Conservation (phyloP, 306 rosid genomes). For the Sophora flavescens region DNA sequence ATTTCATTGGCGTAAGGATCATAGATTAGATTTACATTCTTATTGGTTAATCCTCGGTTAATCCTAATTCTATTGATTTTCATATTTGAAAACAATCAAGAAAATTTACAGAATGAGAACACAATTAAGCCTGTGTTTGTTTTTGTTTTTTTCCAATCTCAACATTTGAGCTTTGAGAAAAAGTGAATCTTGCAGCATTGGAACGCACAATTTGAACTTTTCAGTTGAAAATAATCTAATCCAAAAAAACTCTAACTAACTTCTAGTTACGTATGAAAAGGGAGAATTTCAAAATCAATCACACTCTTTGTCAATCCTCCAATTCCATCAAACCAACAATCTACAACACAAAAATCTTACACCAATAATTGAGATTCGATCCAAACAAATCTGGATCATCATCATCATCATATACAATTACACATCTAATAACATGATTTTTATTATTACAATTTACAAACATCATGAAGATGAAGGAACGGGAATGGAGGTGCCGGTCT, state of each 20-base stretch:
- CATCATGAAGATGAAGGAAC: slow-evolving; percentile 26
- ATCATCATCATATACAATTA: not conserved
- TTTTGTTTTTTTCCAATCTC: too few species aligned
- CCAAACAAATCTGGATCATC: slow-evolving; percentile 32
- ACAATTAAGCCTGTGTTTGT: too few species aligned
- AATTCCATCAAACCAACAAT: not conserved
- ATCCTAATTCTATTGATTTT: too few species aligned
- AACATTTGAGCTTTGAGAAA: too few species aligned
- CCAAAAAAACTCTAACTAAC: too few species aligned
- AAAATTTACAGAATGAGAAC: not conserved
- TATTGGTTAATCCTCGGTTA: not conserved
- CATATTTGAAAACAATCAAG: not conserved
- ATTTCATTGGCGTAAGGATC: not conserved
- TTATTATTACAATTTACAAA: too few species aligned
- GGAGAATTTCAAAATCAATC: not conserved
- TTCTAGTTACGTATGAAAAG: too few species aligned
- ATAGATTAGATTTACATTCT: not conserved
- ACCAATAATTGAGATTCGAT: slow-evolving; percentile 17
- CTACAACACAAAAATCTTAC: not conserved
- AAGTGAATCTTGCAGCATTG: too few species aligned
- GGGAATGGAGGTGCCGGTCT: slow-evolving; percentile 42
- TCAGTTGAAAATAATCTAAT: too few species aligned
- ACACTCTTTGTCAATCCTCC: not conserved
- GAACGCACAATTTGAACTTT: too few species aligned
- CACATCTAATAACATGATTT: not conserved